phyloP scores from a whole-genome alignment of 441 rosid species.

The Brassica balearica region DNA sequence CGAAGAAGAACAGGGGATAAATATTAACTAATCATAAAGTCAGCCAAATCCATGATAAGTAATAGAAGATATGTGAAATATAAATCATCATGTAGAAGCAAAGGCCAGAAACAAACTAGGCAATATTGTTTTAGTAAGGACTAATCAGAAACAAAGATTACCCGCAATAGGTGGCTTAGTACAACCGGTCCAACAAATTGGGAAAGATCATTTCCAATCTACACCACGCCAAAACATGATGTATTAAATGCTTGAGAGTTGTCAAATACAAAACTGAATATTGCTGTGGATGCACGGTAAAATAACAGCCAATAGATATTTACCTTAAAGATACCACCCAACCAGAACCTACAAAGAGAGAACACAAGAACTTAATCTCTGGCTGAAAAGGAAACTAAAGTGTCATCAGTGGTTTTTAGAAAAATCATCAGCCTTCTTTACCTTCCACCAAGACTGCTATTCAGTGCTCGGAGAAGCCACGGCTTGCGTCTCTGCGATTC shows the following conservation, averaged over 20 bases:
- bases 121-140: neutral
- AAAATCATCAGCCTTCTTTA: slow-evolving; percentile 39
- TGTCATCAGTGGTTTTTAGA: slow-evolving; percentile 12
- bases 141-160: slow-evolving; percentile 36
- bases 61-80: neutral
- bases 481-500: slow-evolving; percentile 80
- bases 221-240: slow-evolving; percentile 48
- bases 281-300: slow-evolving; percentile 5
- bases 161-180: slow-evolving; percentile 82
- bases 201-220: slow-evolving; percentile 91
- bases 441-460: slow-evolving; percentile 84
- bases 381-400: slow-evolving; percentile 25
- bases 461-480: slow-evolving; percentile 85
- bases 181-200: slow-evolving; percentile 90
- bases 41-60: too few relatives aligned
- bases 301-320: slow-evolving; percentile 20
- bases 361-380: neutral
- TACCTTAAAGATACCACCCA: slow-evolving; percentile 94
- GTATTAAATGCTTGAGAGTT: slow-evolving; percentile 37
- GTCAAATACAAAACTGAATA: slow-evolving; percentile 36
- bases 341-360: slow-evolving; percentile 75
- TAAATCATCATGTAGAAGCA: slow-evolving; percentile 5
- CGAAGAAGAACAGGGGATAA: slow-evolving; percentile 1
- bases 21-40: neutral
- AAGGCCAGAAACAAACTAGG: neutral